Evolutionary conservation across 108 stramenopile genomes (phyloP), one percentile per base, ranked within the genome.

Genomic region (Hondaea fermentalgiana): DNA sequence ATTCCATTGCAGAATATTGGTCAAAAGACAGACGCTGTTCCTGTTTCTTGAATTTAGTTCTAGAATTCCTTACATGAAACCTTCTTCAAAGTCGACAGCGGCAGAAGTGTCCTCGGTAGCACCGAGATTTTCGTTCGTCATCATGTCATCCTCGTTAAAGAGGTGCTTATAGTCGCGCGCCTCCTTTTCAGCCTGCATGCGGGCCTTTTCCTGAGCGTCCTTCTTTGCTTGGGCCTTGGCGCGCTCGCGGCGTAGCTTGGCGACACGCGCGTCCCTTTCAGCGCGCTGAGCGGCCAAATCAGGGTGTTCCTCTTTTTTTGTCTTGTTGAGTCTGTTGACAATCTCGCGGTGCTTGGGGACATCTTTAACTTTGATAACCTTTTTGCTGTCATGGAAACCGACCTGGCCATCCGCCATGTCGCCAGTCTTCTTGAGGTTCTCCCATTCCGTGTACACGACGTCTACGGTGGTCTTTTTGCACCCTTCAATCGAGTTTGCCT

Each of bases 401-500:
- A 95, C 93, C 87, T 93, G 90, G 16, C 95, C 95, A 4, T 87
- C 92, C 23, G 93, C 94, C 92, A 94, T 94, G 76, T 58, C 87
- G 12, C 72, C 49, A n/a, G 90, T 72, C 91, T 95, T 95, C 47
- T 92, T 90, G 49, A 95, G 71, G 72, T 95, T 95, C 43, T 69
- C 87, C 94, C 94, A 94, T 14, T 91, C 87, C 28, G 95, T 95
- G 72, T 94, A 95, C 16, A 95, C 94, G 10, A 95, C 91, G 43
- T 93, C 44, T 4, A 93, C 93, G 5, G 35, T 44, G 55, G 71
- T 87, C 49, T 60, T 43, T 83, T 95, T 95, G 92, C 94, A 93
- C 10, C 95, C 95, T 59, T 94, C 92, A 58, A 95, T 95, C 44
- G 89, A 90, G 87, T 95, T 95, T 29, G 94, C 94, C 91, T 95